These are phyloP conservation scores for Phytopythium mirpurense DNA, from an alignment of 352 stramenopile genomes.

Conservation along the genomic window DNA sequence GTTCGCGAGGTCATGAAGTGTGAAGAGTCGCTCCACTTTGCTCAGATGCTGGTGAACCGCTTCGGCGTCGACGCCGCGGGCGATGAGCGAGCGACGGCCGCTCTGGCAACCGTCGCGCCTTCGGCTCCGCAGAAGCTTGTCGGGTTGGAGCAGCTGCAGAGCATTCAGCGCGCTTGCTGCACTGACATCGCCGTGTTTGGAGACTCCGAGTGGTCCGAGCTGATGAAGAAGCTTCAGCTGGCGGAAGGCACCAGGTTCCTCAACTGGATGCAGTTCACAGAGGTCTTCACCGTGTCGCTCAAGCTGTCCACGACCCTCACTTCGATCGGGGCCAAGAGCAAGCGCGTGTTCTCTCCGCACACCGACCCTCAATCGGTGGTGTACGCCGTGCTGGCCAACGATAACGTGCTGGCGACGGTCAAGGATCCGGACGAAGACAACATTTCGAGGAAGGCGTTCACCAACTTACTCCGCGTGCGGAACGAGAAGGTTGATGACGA, in stretches of 20 bases:
- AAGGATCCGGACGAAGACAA: constrained; percentile 26
- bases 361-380: constrained; percentile 29
- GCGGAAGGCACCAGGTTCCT: constrained; percentile 14
- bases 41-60: constrained; percentile 26
- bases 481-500: constrained; percentile 34
- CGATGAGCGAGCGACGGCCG: not conserved
- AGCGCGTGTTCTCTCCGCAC: constrained; percentile 24
- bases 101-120: not conserved
- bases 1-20: constrained; percentile 35
- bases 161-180: constrained; percentile 28
- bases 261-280: constrained; percentile 46
- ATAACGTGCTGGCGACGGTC: constrained; percentile 35
- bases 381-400: constrained; percentile 41
- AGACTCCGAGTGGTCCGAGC: constrained; percentile 24
- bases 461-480: constrained; percentile 39
- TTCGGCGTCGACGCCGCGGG: constrained; percentile 21
- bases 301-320: constrained; percentile 30
- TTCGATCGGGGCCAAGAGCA: constrained; percentile 21
- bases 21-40: constrained; percentile 41
- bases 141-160: constrained; percentile 25
- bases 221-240: constrained; percentile 23
- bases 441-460: constrained; percentile 39
- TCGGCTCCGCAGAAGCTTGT: constrained; percentile 17
- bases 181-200: constrained; percentile 16
- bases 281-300: constrained; percentile 22